Percentiles rank a stretch among this genome's conserved stretches.
Evolutionary conservation across 768 basidiomycete species (phyloP).

Genomic region (Termitomyces sp.): DNA sequence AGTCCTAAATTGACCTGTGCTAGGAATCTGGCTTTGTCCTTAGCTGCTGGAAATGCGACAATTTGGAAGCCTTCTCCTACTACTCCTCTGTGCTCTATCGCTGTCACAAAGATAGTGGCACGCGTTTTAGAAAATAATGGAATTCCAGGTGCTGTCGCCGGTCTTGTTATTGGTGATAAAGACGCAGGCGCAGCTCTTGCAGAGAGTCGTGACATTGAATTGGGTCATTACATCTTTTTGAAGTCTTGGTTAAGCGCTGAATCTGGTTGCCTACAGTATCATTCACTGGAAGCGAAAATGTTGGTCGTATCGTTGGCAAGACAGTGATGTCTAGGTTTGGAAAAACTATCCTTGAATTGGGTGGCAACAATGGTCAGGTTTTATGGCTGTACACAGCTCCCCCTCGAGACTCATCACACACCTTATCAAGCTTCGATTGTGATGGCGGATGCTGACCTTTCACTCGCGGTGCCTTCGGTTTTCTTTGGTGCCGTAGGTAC

Average conservation of each 20-base stretch:
- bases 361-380: constrained; percentile 87
- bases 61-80: constrained; percentile 94
- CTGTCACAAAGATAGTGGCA: constrained; percentile 82
- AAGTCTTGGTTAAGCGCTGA: constrained; percentile 11
- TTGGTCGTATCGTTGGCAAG: constrained; percentile 87
- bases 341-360: constrained; percentile 86
- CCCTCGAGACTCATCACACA: constrained; percentile 16
- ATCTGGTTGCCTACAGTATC: constrained; percentile 55
- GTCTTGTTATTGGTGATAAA: constrained; percentile 80
- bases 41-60: constrained; percentile 90
- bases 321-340: constrained; percentile 86
- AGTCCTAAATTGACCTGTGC: background rate
- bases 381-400: constrained; percentile 17
- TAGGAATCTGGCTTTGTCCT: constrained; percentile 88
- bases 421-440: constrained; percentile 73
- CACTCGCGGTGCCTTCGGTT: constrained; percentile 84
- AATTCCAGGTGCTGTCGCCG: constrained; percentile 80
- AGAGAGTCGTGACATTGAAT: constrained; percentile 68
- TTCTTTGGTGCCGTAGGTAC: constrained; percentile 93
- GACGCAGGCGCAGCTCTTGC: constrained; percentile 80
- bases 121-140: constrained; percentile 79
- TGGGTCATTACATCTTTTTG: constrained; percentile 49
- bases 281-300: constrained; percentile 91
- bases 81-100: constrained; percentile 89
- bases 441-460: constrained; percentile 91